Evolutionary conservation across 495 filamentous ascomycete genomes (phyloP).

Genomic region (Penicillium mononematosum): DNA sequence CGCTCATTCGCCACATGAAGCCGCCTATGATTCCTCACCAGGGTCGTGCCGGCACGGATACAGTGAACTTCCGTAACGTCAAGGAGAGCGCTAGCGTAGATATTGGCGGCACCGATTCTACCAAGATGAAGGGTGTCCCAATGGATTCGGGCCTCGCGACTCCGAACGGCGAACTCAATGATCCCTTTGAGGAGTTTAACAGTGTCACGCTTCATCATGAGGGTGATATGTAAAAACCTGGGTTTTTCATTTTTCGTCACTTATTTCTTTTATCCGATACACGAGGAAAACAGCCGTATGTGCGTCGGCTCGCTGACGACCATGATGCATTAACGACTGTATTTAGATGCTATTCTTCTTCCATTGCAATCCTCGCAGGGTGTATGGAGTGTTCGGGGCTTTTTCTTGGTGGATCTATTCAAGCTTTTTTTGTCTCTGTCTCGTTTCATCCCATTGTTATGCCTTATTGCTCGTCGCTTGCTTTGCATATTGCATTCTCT

Average conservation of each 20-base stretch:
- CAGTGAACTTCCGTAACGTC: conserved; percentile 94
- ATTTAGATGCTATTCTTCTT: conserved; percentile 23
- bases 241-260: conserved; percentile 13
- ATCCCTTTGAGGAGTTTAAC: conserved; percentile 99
- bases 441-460: conserved; percentile 5
- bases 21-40: conserved; percentile 97
- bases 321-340: conserved; percentile 44
- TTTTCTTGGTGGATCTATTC: conserved; percentile 22
- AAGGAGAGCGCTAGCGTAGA: conserved; percentile 97
- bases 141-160: conserved; percentile 82
- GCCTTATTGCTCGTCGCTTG: conserved; percentile 17
- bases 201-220: conserved; percentile 97
- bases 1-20: conserved; percentile 93
- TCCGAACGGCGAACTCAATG: conserved; percentile 77
- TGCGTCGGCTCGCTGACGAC: conserved; percentile 39
- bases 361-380: conserved; percentile 26
- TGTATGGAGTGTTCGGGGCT: conserved; percentile 29
- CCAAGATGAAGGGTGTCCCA: conserved; percentile 71
- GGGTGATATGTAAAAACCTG: conserved; percentile 56
- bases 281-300: conserved; percentile 25
- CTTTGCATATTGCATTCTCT: conserved; percentile 22
- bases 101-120: conserved; percentile 63
- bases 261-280: conserved; percentile 19
- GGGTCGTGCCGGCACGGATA: conserved; percentile 80
- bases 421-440: conserved; percentile 19